phyloP scores from a whole-genome alignment of 139 green algal species.

The Volvox africanus region DNA sequence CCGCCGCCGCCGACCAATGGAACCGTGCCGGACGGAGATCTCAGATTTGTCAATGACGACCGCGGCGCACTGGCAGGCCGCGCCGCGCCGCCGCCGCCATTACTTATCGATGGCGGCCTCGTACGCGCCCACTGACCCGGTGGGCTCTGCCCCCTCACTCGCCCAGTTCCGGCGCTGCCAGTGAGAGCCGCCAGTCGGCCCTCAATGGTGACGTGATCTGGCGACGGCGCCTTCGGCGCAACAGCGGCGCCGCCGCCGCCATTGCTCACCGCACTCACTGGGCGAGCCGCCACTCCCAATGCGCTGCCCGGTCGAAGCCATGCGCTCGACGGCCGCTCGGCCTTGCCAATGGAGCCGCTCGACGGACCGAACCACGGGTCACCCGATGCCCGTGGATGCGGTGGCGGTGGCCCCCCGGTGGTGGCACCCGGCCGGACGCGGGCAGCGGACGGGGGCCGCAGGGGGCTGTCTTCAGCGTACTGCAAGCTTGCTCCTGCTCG shows the following conservation, averaged over 20 bases:
- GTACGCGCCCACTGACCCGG: not conserved
- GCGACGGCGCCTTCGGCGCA: not conserved
- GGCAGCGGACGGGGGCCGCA: not conserved
- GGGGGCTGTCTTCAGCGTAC: constrained; percentile 24
- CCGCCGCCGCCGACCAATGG: not conserved
- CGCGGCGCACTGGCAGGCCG: constrained; percentile 14
- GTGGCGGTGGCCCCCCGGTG: not conserved
- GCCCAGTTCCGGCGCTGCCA: not conserved
- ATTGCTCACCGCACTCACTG: constrained; percentile 12
- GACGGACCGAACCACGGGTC: constrained; percentile 35
- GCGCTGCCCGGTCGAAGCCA: not conserved
- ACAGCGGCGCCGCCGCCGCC: not conserved
- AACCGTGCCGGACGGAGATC: not conserved
- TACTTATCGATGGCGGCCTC: not conserved
- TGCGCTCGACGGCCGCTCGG: not conserved
- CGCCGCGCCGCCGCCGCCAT: not conserved
- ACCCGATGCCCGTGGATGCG: not conserved
- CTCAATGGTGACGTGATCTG: not conserved
- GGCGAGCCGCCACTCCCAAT: not conserved
- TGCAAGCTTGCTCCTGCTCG: constrained; percentile 28
- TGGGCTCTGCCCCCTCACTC: constrained; percentile 1
- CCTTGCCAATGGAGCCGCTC: constrained; percentile 35
- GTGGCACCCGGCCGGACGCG: not conserved
- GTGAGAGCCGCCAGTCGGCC: not conserved
- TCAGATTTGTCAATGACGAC: not conserved